phyloP scores from a whole-genome alignment of 495 filamentous ascomycete species.

The Penicillium longicatenatum region DNA sequence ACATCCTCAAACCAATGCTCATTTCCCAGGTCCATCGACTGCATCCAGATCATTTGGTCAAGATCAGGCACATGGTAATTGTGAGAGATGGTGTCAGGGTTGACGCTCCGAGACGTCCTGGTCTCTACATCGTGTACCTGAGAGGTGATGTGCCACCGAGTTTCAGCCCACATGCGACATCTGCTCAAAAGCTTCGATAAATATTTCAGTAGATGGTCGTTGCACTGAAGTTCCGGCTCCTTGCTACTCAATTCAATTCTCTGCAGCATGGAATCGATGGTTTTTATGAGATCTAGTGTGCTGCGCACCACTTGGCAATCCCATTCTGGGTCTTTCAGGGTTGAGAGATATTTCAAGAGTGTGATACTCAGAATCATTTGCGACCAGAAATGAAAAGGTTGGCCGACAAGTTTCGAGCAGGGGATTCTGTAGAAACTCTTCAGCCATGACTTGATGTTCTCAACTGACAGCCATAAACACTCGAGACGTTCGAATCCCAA shows the following conservation, averaged over 20 bases:
- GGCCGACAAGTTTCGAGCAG: constrained; percentile 17
- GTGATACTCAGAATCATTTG: constrained; percentile 38
- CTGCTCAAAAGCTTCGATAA: constrained; percentile 28
- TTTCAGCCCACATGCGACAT: background rate
- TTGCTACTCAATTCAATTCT: constrained; percentile 26
- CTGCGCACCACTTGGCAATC: constrained; percentile 38
- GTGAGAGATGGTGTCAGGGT: no score
- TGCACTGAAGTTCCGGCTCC: constrained; percentile 25
- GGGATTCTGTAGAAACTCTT: constrained; percentile 36
- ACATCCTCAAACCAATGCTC: no score
- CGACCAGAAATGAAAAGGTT: constrained; percentile 40
- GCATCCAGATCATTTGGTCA: no score
- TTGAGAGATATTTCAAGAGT: constrained; percentile 41
- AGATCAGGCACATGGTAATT: no score
- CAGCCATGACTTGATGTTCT: constrained; percentile 37
- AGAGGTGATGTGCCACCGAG: background rate
- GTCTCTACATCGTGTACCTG: background rate
- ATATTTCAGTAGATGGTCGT: constrained; percentile 32
- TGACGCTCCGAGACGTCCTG: no score
- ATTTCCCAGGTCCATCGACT: no score
- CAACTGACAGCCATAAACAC: constrained; percentile 36
- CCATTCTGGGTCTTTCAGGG: constrained; percentile 43
- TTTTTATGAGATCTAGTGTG: constrained; percentile 30
- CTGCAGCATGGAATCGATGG: constrained; percentile 32
- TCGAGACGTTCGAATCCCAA: constrained; percentile 37